phyloP scores from a whole-genome alignment of 2,329 filamentous ascomycete species.

The Fusarium cicatricum region DNA sequence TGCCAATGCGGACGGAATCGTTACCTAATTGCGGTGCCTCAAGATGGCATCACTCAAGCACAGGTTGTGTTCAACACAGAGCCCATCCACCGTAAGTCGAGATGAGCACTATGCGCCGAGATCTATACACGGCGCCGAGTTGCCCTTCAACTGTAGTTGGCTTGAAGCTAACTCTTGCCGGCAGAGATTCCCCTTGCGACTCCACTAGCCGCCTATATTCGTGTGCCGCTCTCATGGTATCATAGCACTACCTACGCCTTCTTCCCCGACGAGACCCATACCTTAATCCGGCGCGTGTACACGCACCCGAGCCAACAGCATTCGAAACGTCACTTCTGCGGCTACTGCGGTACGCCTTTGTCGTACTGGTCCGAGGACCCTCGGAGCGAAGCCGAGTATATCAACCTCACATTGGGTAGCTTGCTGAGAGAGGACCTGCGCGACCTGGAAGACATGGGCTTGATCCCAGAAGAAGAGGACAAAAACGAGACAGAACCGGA shows the following conservation, averaged over 20 bases:
- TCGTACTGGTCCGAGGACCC: conserved; percentile 84
- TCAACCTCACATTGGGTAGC: conserved; percentile 83
- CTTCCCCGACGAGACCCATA: conserved; percentile 78
- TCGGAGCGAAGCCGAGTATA: conserved; percentile 74
- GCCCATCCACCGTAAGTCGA: conserved; percentile 73
- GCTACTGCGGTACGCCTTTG: conserved; percentile 87
- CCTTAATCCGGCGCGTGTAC: conserved; percentile 72
- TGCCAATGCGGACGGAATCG: conserved; percentile 89
- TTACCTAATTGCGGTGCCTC: conserved; percentile 78
- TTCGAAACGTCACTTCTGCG: conserved; percentile 83
- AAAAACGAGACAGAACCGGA: conserved; percentile 32
- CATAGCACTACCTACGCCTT: conserved; percentile 77
- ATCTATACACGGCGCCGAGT: not conserved
- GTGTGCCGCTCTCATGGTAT: conserved; percentile 84
- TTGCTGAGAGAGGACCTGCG: conserved; percentile 75
- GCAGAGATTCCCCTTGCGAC: conserved; percentile 72
- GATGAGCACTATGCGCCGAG: no score
- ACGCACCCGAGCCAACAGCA: conserved; percentile 65
- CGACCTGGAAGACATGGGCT: conserved; percentile 75
- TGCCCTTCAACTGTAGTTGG: not conserved
- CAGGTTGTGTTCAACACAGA: conserved; percentile 80
- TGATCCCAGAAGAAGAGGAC: conserved; percentile 64
- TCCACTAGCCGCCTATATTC: conserved; percentile 81
- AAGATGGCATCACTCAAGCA: conserved; percentile 62
- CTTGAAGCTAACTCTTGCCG: conserved; percentile 15